Evolutionary conservation across 306 rosid species (phyloP), one percentile per base, ranked within the genome.

Genomic region (Dalbergia oliveri): DNA sequence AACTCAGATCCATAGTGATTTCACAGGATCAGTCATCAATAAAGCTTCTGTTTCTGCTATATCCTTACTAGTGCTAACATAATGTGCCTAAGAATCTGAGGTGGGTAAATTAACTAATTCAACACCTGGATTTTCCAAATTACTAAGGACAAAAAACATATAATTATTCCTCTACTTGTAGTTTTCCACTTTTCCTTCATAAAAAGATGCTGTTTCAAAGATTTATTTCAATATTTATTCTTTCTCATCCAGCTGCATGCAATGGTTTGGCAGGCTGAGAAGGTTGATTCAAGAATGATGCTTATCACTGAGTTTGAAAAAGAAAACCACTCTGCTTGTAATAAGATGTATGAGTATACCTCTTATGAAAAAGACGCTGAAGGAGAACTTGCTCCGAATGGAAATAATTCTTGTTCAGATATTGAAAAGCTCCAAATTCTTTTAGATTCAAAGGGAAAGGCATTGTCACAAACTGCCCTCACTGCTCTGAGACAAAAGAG

Each of bases 391-490:
- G 72, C 86, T 64, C 11, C 67, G 74, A 58, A 50, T 74, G 54
- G 86, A 69, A 73, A 53, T 63, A 82, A 79, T 63, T 83, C 87
- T 54, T 75, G 58, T 68, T 34, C 78, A 41, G 75, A 81, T 81
- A 73, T 83, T 75, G 76, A 89, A 69, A 88, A 84, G 81, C 35
- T 82, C 35, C 92, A 77, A 51, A 62, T 0, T 45, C n/a, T 78
- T 79, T 39, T 84, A 66, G 88, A 86, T 72, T 86, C 90, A 39
- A 90, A 86, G 85, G 87, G 85, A 72, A 59, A 82, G 45, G 18
- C 79, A 77, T 72, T 93, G 83, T 86, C 93, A 49, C 74, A 85
- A 84, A 86, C 94, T 69, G 91, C 97, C 69, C 73, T 88, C 78
- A 81, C 77, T 74, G 85, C 83, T 78, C 89, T 93, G 79, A 81